Base-by-base conservation (phyloP, 2,329 filamentous ascomycete genomes). In the Atkinsonella texensis region DNA sequence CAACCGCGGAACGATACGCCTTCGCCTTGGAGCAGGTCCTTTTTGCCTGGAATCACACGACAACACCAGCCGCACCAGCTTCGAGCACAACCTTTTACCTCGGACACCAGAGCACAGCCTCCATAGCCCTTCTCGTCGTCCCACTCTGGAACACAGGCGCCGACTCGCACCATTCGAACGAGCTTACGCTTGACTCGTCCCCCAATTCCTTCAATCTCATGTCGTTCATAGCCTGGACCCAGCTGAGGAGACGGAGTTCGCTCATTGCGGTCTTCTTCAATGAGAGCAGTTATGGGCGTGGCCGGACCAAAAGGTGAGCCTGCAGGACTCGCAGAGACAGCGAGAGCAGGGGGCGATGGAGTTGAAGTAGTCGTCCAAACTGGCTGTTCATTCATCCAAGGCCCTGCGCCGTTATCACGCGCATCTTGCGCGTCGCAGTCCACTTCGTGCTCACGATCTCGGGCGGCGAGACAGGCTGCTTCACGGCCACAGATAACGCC, bases 51-150 rank as follows among this genome's bases (percentile, higher is more conserved):
- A 49, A 94, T 80, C 3, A 89, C 83, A 54, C 89, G 75, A 65
- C 76, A 81, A 65, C 91, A 97, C 90, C 91, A 96, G 0, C 86
- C 88, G 66, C 90, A 97, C 88, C 89, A 95, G 63, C 86, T 89
- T 54, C 90, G 77, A 52, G 81, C 74, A 47, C 70, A 67, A 0
- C 87, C 87, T 13, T 73, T 73, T 50, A 83, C 76, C 67, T 97
- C 91, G 23, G 84, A 72, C 15, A 75, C 75, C 28, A 96, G 71
- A 57, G 85, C 84, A 52, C 76, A 74, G 4, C 80, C 81, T 8
- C 76, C 61, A 2, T 54, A 74, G 38, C 77, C 77, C 52, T 79
- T 76, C 67, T 94, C 88, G 62, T 91, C 88, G 57, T 87, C 85
- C 70, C 84, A 89, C 64, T 95, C 88, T 55, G 85, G 85, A 12